A percentile compares a stretch with the other conserved stretches of the same genome.
Evolutionary conservation across 352 stramenopile species (phyloP).

Genomic region (Globisporangium iwayamae): DNA sequence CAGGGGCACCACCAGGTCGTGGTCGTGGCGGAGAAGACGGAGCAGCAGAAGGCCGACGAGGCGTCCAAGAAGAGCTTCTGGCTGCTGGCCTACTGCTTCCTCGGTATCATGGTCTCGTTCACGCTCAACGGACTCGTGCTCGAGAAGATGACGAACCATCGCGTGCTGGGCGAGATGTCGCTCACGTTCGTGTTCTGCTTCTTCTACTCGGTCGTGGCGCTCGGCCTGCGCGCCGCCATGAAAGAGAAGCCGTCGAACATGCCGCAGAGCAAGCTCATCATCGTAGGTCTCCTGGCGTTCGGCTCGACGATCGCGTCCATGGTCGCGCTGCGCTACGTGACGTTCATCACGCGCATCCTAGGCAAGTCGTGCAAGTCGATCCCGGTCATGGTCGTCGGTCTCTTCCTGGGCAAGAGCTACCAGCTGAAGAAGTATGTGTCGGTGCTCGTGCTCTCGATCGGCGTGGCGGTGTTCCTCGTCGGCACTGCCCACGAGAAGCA

Average conservation of each 20-base stretch:
- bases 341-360: constrained; percentile 82
- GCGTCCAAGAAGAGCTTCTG: constrained; percentile 42
- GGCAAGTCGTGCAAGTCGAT: constrained; percentile 89
- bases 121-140: constrained; percentile 77
- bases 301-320: constrained; percentile 81
- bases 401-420: constrained; percentile 77
- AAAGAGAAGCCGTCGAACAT: constrained; percentile 75
- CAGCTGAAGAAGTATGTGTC: constrained; percentile 80
- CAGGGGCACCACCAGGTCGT: constrained; percentile 13
- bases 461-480: constrained; percentile 74
- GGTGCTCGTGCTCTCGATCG: constrained; percentile 64
- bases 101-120: constrained; percentile 84
- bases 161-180: constrained; percentile 76
- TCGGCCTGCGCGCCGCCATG: constrained; percentile 47
- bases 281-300: constrained; percentile 71
- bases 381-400: constrained; percentile 77
- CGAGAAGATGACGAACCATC: constrained; percentile 83
- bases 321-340: constrained; percentile 79
- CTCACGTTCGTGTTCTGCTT: constrained; percentile 83
- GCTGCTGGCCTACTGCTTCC: constrained; percentile 72
- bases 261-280: constrained; percentile 57
- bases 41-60: constrained; percentile 9
- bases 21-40: constrained; percentile 5
- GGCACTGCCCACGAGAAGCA: constrained; percentile 74
- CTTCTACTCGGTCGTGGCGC: constrained; percentile 67